Evolutionary conservation across 2,329 filamentous ascomycete species (phyloP).

Genomic region (Catunica adiposa): DNA sequence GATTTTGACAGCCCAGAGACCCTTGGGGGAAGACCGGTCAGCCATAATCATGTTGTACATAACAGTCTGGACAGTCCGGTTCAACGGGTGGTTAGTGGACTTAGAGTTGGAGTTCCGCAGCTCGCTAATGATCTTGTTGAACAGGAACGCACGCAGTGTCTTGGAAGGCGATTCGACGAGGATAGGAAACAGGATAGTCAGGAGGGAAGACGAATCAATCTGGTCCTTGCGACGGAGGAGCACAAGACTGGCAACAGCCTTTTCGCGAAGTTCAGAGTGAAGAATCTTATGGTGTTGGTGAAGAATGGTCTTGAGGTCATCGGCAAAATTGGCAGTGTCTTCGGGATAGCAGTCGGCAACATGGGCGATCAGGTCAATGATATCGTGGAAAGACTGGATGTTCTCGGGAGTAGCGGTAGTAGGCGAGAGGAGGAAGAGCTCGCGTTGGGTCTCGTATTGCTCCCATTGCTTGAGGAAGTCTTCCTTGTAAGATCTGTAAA

Average conservation of each 20-base stretch:
- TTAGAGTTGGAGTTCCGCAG: conserved; percentile 77
- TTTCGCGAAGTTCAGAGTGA: conserved; percentile 75
- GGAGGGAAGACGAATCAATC: conserved; percentile 64
- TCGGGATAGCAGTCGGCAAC: conserved; percentile 85
- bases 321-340: conserved; percentile 58
- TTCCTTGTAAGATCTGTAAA: conserved; percentile 60
- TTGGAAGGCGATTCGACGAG: conserved; percentile 87
- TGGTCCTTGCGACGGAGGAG: conserved; percentile 81
- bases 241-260: conserved; percentile 81
- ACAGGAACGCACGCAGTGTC: conserved; percentile 66
- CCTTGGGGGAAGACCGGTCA: conserved; percentile 70
- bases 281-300: conserved; percentile 67
- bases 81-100: conserved; percentile 77
- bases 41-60: conserved; percentile 82
- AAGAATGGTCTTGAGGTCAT: conserved; percentile 67
- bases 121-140: conserved; percentile 78
- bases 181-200: conserved; percentile 89
- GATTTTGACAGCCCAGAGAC: conserved; percentile 89
- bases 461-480: conserved; percentile 79
- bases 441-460: conserved; percentile 79
- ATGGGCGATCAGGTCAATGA: conserved; percentile 87
- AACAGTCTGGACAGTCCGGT: conserved; percentile 82
- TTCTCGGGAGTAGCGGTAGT: conserved; percentile 60
- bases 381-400: conserved; percentile 69
- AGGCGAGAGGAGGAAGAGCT: conserved; percentile 79